A percentile compares a stretch with the other conserved stretches of the same genome.
Evolutionary conservation across 2,329 filamentous ascomycete genomes (phyloP).

Genomic region (Bipolaris cookei): DNA sequence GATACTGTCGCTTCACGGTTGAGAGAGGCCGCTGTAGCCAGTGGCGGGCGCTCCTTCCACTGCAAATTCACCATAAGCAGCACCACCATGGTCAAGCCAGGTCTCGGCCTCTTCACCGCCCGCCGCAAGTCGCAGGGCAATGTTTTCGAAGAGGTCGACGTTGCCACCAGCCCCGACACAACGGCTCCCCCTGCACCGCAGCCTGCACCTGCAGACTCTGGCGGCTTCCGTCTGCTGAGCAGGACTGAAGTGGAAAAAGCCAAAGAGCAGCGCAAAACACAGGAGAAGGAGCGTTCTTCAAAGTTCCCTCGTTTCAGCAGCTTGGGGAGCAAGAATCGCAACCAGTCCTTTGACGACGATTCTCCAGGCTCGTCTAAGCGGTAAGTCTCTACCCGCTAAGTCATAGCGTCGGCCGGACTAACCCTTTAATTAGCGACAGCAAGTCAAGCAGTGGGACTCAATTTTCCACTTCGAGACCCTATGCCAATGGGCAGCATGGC

Average conservation of each 20-base stretch:
- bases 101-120: constrained; percentile 40
- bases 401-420: constrained; percentile 36
- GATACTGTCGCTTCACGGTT: constrained; percentile 17
- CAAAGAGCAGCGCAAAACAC: constrained; percentile 36
- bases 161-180: constrained; percentile 32
- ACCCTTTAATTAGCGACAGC: constrained; percentile 45
- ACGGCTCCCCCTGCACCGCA: constrained; percentile 11
- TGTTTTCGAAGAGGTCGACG: constrained; percentile 38
- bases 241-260: constrained; percentile 40
- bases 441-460: constrained; percentile 51
- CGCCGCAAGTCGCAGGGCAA: constrained; percentile 50
- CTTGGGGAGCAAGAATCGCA: constrained; percentile 43
- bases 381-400: constrained; percentile 35
- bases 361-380: constrained; percentile 47
- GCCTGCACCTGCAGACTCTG: constrained; percentile 23
- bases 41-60: constrained; percentile 18
- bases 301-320: constrained; percentile 46
- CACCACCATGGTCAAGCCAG: constrained; percentile 40
- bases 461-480: constrained; percentile 43
- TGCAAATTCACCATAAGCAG: neutral
- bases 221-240: constrained; percentile 46
- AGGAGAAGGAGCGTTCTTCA: constrained; percentile 41
- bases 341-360: constrained; percentile 47
- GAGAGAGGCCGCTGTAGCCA: constrained; percentile 30
- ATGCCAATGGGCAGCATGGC: constrained; percentile 46